Base-by-base conservation (phyloP, 179 eudicot genomes). In the Heliamphora pulchella region DNA sequence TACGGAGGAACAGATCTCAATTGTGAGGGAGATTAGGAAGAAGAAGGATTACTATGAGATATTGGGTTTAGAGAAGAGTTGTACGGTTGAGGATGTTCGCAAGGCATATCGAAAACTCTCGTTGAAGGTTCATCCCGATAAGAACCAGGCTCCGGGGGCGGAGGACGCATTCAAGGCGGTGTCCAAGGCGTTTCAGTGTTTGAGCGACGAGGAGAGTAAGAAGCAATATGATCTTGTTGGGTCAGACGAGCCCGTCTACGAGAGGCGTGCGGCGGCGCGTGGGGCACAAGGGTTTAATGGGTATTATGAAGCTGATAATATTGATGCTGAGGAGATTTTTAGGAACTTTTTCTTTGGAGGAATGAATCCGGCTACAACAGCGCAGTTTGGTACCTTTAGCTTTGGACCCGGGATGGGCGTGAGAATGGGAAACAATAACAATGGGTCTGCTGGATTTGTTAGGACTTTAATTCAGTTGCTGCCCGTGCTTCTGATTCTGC, bases 331-430 rank as follows among this genome's bases (percentile, higher is more conserved):
- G 22, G 91, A 89, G 82, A 89, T 89, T 39, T 89, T 89, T 74
- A 86, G 91, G 72, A 89, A 89, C 70, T 89, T 89, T 79, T 89
- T 89, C 69, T 89, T 80, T 53, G 91, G 91, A 31, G 91, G 91
- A 41, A 87, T 87, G 89, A 62, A 83, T 70, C 87, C 87, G 0
- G 84, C 82, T 4, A 74, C 83, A 1, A 78, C 86, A 0, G 71
- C 89, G 0, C 86, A 83, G 78, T 89, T 89, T 68, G 62, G 83
- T n/a, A 84, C 80, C 17, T 89, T 89, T 82, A 78, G 85, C 48
- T 89, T 89, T 77, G 91, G 91, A 7, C 86, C 86, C 0, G 88
- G 90, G 54, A 75, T 84, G 72, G 85, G 90, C 57, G 87, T 74
- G 65, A 81, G 90, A 68, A 72, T 75, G 47, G 89, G 86, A 13